Evolutionary conservation across 2,329 filamentous ascomycete genomes (phyloP).

Genomic region (Xylariaceae sp.): DNA sequence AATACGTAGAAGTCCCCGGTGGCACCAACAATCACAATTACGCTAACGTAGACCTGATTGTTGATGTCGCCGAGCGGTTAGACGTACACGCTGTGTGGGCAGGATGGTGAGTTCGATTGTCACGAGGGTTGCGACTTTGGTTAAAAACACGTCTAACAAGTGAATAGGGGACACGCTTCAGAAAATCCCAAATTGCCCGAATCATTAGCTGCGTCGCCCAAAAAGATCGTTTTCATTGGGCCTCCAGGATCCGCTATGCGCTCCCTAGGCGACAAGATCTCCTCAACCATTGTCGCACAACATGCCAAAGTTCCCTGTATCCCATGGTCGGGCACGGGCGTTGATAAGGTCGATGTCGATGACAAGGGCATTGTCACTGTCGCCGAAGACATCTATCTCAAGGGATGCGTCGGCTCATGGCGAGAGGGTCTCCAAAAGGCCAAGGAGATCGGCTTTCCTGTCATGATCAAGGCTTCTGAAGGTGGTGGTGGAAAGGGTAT

Average conservation of each 20-base stretch:
- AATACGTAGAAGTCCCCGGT: constrained; percentile 98
- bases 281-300: constrained; percentile 97
- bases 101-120: constrained; percentile 75
- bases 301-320: constrained; percentile 97
- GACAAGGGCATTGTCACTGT: constrained; percentile 90
- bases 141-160: constrained; percentile 18
- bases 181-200: constrained; percentile 98
- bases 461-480: constrained; percentile 99
- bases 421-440: constrained; percentile 89
- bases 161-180: constrained; percentile 86
- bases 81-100: constrained; percentile 98
- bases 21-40: constrained; percentile 99
- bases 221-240: constrained; percentile 99
- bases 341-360: constrained; percentile 81
- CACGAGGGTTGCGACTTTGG: not conserved
- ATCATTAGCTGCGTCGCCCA: constrained; percentile 91
- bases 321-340: constrained; percentile 97
- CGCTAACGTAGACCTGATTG: constrained; percentile 98
- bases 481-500: constrained; percentile 99
- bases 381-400: constrained; percentile 80
- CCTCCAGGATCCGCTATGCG: constrained; percentile 98
- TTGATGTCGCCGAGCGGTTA: constrained; percentile 98
- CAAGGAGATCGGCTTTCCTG: constrained; percentile 91
- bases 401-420: constrained; percentile 89
- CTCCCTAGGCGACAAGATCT: constrained; percentile 99